These are phyloP conservation scores for Fusarium sp. DNA, from an alignment of 2,329 filamentous ascomycete genomes.

Conservation along the genomic window DNA sequence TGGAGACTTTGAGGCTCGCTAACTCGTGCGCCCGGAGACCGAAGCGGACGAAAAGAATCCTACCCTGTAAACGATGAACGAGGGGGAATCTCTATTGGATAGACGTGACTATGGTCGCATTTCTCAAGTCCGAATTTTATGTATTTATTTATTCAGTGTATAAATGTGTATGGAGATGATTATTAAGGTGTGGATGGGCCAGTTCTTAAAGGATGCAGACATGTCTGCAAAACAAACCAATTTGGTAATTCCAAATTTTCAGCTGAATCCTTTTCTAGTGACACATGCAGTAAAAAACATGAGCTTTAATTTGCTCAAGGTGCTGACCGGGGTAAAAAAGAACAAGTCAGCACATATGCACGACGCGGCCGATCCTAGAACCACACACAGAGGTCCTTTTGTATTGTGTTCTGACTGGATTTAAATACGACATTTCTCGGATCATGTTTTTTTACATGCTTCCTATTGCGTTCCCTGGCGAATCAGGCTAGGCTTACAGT, in stretches of 20 bases:
- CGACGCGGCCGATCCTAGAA: neutral
- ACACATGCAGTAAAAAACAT: neutral
- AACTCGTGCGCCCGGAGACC: slow-evolving; percentile 30
- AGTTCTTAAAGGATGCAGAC: neutral
- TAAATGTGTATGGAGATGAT: neutral
- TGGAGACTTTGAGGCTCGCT: neutral
- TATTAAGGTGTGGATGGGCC: neutral
- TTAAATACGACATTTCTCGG: neutral
- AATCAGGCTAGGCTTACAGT: neutral
- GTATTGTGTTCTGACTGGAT: neutral
- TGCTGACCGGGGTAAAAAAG: neutral
- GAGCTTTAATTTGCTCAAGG: neutral
- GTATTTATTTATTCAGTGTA: neutral
- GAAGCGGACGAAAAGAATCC: slow-evolving; percentile 29
- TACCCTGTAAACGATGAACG: neutral
- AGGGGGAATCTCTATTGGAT: neutral
- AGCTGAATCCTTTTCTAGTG: neutral
- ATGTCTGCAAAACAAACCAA: neutral
- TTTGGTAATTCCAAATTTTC: neutral
- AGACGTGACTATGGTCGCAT: neutral
- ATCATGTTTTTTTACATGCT: neutral
- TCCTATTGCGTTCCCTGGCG: neutral
- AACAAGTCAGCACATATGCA: neutral
- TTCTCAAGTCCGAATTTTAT: neutral
- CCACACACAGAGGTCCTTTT: neutral